Conservation (phyloP, 2,329 filamentous ascomycete genomes). For the Ophiostoma pallidulum region DNA sequence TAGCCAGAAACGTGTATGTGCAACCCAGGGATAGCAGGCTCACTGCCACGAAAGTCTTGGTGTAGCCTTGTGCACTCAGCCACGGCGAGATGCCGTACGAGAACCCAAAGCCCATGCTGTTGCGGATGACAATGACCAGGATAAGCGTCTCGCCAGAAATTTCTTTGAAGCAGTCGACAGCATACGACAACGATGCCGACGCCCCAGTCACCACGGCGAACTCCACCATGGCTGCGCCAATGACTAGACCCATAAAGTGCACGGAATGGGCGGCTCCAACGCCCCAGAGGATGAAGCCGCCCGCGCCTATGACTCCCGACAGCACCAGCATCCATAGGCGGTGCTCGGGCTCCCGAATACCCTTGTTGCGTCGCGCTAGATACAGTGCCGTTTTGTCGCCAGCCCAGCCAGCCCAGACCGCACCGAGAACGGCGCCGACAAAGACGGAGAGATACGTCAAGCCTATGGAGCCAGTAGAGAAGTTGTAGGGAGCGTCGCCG, state of each 20-base stretch:
- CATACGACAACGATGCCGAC: conserved; percentile 31
- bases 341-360: conserved; percentile 26
- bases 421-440: conserved; percentile 18
- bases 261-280: conserved; percentile 33
- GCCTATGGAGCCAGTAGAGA: conserved; percentile 16
- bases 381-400: conserved; percentile 19
- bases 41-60: conserved; percentile 12
- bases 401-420: conserved; percentile 17
- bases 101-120: conserved; percentile 22
- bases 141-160: conserved; percentile 19
- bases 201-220: conserved; percentile 31
- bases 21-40: conserved; percentile 2
- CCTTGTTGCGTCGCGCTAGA: conserved; percentile 32
- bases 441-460: conserved; percentile 16
- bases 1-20: background rate
- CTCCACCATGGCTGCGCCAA: conserved; percentile 32
- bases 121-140: conserved; percentile 21
- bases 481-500: conserved; percentile 19
- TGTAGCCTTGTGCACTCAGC: conserved; percentile 16
- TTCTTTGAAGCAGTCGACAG: conserved; percentile 31
- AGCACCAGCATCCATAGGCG: conserved; percentile 21
- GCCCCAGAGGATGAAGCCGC: conserved; percentile 38
- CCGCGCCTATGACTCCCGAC: conserved; percentile 20
- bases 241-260: conserved; percentile 33
- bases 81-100: conserved; percentile 28